Percentiles rank a stretch among this genome's conserved stretches.
phyloP scores from a whole-genome alignment of 495 filamentous ascomycete species.

The Geoglossum glabrum region DNA sequence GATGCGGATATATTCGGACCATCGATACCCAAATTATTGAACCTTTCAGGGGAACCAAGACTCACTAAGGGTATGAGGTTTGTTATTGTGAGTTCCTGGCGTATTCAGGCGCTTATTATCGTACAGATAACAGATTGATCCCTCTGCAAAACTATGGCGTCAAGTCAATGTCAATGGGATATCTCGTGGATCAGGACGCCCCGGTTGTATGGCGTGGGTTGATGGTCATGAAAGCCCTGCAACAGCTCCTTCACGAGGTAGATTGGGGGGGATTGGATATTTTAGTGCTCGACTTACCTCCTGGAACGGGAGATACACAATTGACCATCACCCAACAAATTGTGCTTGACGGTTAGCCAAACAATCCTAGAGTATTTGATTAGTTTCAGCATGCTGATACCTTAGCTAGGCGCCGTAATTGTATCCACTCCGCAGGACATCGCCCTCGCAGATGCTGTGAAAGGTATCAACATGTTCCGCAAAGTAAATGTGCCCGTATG shows the following conservation, averaged over 20 bases:
- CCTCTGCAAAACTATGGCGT: conserved; percentile 91
- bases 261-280: conserved; percentile 74
- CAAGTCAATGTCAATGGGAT: conserved; percentile 97
- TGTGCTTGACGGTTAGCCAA: conserved; percentile 44
- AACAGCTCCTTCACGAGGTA: conserved; percentile 85
- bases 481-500: conserved; percentile 53
- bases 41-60: conserved; percentile 52
- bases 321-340: conserved; percentile 86
- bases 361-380: not conserved
- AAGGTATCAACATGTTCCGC: conserved; percentile 79
- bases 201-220: conserved; percentile 92
- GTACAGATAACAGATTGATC: conserved; percentile 54
- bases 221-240: conserved; percentile 95
- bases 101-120: conserved; percentile 11
- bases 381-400: not conserved
- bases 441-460: conserved; percentile 69
- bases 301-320: conserved; percentile 87
- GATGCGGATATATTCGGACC: conserved; percentile 96
- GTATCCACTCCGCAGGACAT: conserved; percentile 88
- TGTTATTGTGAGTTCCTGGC: conserved; percentile 3
- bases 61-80: conserved; percentile 34
- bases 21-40: conserved; percentile 76
- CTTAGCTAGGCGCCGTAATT: conserved; percentile 46
- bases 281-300: conserved; percentile 77
- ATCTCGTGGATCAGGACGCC: conserved; percentile 54